Evolutionary conservation across 148 eudicot species (phyloP), one percentile per base, ranked within the genome.

Genomic region (Hydrangea macrophylla): DNA sequence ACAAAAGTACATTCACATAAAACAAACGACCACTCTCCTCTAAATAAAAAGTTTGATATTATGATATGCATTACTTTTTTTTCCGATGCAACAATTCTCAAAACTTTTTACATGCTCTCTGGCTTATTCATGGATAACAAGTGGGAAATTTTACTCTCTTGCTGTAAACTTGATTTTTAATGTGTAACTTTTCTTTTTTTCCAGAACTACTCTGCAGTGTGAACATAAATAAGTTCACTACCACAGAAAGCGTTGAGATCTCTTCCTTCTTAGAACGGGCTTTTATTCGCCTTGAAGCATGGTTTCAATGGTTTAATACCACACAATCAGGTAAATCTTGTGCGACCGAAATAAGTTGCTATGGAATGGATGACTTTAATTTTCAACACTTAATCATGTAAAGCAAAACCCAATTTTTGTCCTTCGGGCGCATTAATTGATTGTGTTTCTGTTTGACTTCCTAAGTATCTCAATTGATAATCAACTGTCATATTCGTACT

Each of bases 281-380:
- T 71, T 89, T 77, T 68, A 62, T 80, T 44, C 97, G 97, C 50
- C 92, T 94, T 62, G 96, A 94, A 71, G 97, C 97, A 63, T 94
- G 99, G 97, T 94, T 82, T 76, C 82, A 91, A 42, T 94, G 99
- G 99, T 94, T 94, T 80, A 94, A 89, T 70, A 85, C 85, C 55
- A 83, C 99, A 58, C 99, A 94, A 78, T 79, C 91, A 81, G 99
- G 97, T 94, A 69, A 56, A 30, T 25, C 15, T 60, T 32, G 27
- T 26, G 7, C 13, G 15, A 35, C n/a, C 0, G 44, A 60, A 26
- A 26, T 4, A 1, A 26, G n/a, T 10, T 32, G 15, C 26, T 9
- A 11, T 40, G 31, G n/a, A 11, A 24, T 23, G 11, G 30, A 22
- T 10, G 17, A 42, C 17, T 42, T n/a, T 42, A 42, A 42, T 42